Base-by-base conservation (phyloP, 768 basidiomycete species). In the Lactarius sp. region DNA sequence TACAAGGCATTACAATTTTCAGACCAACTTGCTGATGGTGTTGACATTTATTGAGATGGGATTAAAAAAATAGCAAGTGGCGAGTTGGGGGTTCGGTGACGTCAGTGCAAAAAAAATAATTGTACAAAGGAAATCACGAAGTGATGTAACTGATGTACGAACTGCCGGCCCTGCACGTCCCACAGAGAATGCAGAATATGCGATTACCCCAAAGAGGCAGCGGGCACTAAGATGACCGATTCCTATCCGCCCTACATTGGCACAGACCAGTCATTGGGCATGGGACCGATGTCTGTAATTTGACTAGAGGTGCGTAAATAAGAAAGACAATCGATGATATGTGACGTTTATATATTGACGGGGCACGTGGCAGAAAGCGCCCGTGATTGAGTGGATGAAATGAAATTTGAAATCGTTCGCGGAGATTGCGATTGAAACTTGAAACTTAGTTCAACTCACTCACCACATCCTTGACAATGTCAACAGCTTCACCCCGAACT, bases 291-390 rank as follows among this genome's bases (percentile, higher is more conserved):
- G 67, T 16, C 67, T 68, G 67, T 54, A 68, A 68, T 68, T 68
- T 68, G 67, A 68, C 67, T 68, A 55, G 67, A 68, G 67, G 67
- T 68, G 67, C 67, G 67, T 16, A 12, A 34, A 33, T n/a, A 60
- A 14, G 5, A 44, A 46, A 49, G 2, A 10, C 54, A 14, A 3
- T 36, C 18, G 9, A 3, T 31, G 9, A 3, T 44, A 33, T 20
- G 1, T 14, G 9, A 16, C 1, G 16, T 12, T 53, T 53, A 52
- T 20, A 46, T 36, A 13, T 10, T 0, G 3, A 10, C 20, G 46
- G 47, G n/a, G 9, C 46, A 47, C 46, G 46, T 47, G 46, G 1
- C 13, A 47, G n/a, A 37, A 37, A 37, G 36, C 36, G 36, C 36
- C 36, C 36, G 10, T 37, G 36, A 37, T 14, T 16, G 41, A 41